A percentile compares a stretch with the other conserved stretches of the same genome.
phyloP scores from a whole-genome alignment of 257 asterid genomes.

The Avicennia marina region DNA sequence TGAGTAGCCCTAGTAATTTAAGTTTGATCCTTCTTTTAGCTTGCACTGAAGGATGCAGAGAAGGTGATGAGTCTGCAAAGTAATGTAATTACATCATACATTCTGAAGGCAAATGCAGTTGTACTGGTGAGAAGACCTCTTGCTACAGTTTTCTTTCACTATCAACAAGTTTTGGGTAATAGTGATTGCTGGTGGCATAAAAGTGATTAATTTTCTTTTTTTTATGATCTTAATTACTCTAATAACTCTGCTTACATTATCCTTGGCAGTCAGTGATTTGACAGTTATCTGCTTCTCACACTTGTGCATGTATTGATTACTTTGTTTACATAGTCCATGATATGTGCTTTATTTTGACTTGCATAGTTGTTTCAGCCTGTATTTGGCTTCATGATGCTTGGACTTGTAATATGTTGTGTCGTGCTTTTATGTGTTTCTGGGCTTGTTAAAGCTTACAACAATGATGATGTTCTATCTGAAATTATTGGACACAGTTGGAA shows the following conservation, averaged over 20 bases:
- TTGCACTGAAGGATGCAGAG: slow-evolving; percentile 91
- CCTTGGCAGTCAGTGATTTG: not conserved
- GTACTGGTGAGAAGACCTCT: slow-evolving; percentile 60
- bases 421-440: too few species aligned
- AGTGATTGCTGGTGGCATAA: slow-evolving; percentile 3
- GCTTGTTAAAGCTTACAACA: not conserved
- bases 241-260: not conserved
- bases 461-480: slow-evolving; percentile 9
- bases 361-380: not conserved
- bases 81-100: slow-evolving; percentile 39
- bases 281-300: not conserved
- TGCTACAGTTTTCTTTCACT: not conserved
- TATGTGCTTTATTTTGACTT: not conserved
- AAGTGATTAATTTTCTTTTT: slow-evolving; percentile 6
- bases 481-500: slow-evolving; percentile 71
- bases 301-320: not conserved
- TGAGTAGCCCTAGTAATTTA: slow-evolving; percentile 1
- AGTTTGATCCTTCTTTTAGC: slow-evolving; percentile 39
- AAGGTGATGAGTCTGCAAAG: slow-evolving; percentile 58
- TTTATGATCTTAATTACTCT: not conserved
- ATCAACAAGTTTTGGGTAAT: too few species aligned
- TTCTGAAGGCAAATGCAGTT: slow-evolving; percentile 89
- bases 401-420: too few species aligned
- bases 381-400: slow-evolving; percentile 11
- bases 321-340: not conserved